phyloP scores from a whole-genome alignment of 2,329 filamentous ascomycete genomes.

The Aschersonia sp. region DNA sequence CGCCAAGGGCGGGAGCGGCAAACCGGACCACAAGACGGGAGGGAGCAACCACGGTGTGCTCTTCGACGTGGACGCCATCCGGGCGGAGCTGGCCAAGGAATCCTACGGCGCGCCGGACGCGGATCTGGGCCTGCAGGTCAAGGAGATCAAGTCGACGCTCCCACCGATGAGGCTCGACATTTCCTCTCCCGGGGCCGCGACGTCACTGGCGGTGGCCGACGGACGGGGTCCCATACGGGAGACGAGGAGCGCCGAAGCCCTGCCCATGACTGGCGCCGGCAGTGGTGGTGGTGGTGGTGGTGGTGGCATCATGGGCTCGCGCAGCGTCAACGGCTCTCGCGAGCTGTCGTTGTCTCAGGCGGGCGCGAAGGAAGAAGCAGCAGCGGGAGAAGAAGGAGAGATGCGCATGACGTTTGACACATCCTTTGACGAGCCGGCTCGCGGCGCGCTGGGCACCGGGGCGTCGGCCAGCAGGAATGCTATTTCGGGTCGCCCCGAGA shows the following conservation, averaged over 20 bases:
- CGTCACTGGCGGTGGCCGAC: conserved; percentile 9
- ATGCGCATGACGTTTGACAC: conserved; percentile 63
- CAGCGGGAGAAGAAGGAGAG: conserved; percentile 23
- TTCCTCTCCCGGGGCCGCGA: conserved; percentile 7
- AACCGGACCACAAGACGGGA: conserved; percentile 24
- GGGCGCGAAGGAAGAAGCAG: neutral
- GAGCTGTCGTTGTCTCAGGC: conserved; percentile 2
- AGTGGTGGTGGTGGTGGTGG: neutral
- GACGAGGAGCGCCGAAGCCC: conserved; percentile 30
- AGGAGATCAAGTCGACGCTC: conserved; percentile 74
- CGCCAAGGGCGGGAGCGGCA: conserved; percentile 10
- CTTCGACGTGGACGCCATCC: conserved; percentile 92
- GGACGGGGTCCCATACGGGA: conserved; percentile 20
- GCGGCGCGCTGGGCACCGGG: neutral
- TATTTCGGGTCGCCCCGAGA: conserved; percentile 9
- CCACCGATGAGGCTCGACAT: conserved; percentile 76
- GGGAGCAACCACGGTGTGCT: conserved; percentile 50
- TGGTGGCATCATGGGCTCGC: conserved; percentile 3
- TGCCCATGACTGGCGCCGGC: conserved; percentile 5
- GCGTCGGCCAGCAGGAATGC: neutral
- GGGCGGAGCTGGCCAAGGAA: conserved; percentile 66
- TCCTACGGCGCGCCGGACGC: conserved; percentile 30
- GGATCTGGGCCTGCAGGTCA: conserved; percentile 42
- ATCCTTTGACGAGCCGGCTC: conserved; percentile 31
- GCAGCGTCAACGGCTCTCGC: conserved; percentile 1